These are phyloP conservation scores for Tremella fuciformis DNA, from an alignment of 768 basidiomycete genomes.

Conservation along the genomic window DNA sequence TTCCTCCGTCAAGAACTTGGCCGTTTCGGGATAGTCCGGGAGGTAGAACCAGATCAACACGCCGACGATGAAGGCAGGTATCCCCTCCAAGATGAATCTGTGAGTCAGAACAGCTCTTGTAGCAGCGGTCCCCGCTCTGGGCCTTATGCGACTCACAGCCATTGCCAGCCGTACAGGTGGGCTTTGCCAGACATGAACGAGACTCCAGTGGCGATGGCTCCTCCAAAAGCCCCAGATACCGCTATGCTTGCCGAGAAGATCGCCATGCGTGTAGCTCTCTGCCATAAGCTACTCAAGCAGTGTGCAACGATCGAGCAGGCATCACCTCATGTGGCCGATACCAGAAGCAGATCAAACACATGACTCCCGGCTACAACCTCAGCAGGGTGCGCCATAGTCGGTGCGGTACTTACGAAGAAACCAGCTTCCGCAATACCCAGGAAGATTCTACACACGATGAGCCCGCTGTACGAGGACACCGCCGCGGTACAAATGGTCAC, in stretches of 20 bases:
- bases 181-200: constrained; percentile 57
- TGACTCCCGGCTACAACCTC: no score
- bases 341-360: no score
- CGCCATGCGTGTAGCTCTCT: constrained; percentile 34
- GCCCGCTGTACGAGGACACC: constrained; percentile 31
- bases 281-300: neutral
- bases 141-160: constrained; percentile 20
- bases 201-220: constrained; percentile 76
- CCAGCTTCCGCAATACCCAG: constrained; percentile 48
- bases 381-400: neutral
- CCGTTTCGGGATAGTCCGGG: constrained; percentile 35
- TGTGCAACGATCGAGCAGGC: no score
- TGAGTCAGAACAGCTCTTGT: neutral
- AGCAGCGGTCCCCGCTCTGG: neutral
- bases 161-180: constrained; percentile 33
- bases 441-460: constrained; percentile 48
- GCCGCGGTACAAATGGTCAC: constrained; percentile 43
- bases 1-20: constrained; percentile 34
- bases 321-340: no score
- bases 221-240: constrained; percentile 59
- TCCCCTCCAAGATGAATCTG: constrained; percentile 32
- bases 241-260: constrained; percentile 32
- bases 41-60: constrained; percentile 20
- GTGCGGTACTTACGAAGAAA: constrained; percentile 26
- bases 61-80: constrained; percentile 25